Conservation (phyloP, 192 early-diverging fungal genomes). For the Spinellus fusiger region DNA sequence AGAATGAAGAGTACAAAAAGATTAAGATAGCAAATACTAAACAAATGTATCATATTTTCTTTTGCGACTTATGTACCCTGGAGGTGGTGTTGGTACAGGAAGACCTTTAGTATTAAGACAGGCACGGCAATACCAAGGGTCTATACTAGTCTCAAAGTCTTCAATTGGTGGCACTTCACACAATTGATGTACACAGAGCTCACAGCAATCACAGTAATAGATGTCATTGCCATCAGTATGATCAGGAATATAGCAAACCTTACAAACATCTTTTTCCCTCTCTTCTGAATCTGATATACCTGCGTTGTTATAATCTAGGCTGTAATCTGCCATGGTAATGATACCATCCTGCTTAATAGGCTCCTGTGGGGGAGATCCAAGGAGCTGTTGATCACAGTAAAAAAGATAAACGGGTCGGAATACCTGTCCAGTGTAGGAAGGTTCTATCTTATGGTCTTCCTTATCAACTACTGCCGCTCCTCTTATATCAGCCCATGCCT, state of each 20-base stretch:
- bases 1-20: neutral
- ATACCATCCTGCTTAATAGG: neutral
- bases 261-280: conserved; percentile 8
- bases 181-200: conserved; percentile 17
- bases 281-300: neutral
- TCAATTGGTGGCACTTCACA: conserved; percentile 15
- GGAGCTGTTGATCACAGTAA: neutral
- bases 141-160: conserved; percentile 15
- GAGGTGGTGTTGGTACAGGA: conserved; percentile 3
- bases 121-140: conserved; percentile 19
- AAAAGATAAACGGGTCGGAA: conserved; percentile 14
- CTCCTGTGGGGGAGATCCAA: neutral
- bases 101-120: neutral
- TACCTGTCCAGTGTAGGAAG: neutral
- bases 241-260: conserved; percentile 9
- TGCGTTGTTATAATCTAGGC: conserved; percentile 2
- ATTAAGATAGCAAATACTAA: neutral
- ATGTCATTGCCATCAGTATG: conserved; percentile 11
- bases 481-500: conserved; percentile 17
- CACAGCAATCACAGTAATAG: conserved; percentile 20
- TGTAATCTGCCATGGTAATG: conserved; percentile 15
- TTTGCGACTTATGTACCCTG: neutral
- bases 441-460: neutral
- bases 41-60: neutral
- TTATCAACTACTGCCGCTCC: neutral